phyloP scores from a whole-genome alignment of 1,284 basidiomycete genomes.

The Boletus albobrunnescens region DNA sequence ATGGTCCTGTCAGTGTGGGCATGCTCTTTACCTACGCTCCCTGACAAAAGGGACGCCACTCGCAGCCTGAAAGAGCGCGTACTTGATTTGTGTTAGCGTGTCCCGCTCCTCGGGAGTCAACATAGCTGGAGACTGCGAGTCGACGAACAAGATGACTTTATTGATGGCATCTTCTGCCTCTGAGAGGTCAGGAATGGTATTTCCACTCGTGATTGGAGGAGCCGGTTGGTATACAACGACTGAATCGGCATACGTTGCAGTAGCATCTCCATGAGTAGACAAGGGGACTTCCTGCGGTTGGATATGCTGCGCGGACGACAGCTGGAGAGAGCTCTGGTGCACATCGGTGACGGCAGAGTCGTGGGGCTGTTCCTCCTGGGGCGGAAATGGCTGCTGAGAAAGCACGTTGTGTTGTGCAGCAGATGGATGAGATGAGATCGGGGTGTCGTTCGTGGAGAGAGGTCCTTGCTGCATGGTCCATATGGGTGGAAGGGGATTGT shows the following conservation, averaged over 20 bases:
- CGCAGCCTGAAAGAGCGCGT: conserved; percentile 44
- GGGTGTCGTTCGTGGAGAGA: conserved; percentile 25
- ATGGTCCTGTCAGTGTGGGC: conserved; percentile 1
- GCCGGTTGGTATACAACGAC: conserved; percentile 33
- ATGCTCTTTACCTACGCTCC: conserved; percentile 28
- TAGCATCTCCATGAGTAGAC: conserved; percentile 23
- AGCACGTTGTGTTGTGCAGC: conserved; percentile 30
- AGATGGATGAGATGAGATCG: conserved; percentile 33
- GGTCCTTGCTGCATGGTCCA: conserved; percentile 35
- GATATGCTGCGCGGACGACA: conserved; percentile 31
- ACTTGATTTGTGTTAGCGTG: conserved; percentile 45
- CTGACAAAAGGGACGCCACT: conserved; percentile 40
- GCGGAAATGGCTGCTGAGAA: conserved; percentile 25
- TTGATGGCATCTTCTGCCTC: conserved; percentile 53
- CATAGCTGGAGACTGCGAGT: conserved; percentile 41
- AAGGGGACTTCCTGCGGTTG: conserved; percentile 31
- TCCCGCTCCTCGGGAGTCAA: conserved; percentile 41
- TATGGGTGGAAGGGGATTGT: conserved; percentile 34
- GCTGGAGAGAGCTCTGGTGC: conserved; percentile 30
- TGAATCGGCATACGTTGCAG: conserved; percentile 25
- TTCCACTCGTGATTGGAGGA: conserved; percentile 34
- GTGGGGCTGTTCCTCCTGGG: conserved; percentile 27
- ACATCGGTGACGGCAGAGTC: conserved; percentile 26
- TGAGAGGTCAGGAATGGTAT: conserved; percentile 31
- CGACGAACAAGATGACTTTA: conserved; percentile 48